Conservation (phyloP, 805 yeast genomes). For the Candida multigemmis region DNA sequence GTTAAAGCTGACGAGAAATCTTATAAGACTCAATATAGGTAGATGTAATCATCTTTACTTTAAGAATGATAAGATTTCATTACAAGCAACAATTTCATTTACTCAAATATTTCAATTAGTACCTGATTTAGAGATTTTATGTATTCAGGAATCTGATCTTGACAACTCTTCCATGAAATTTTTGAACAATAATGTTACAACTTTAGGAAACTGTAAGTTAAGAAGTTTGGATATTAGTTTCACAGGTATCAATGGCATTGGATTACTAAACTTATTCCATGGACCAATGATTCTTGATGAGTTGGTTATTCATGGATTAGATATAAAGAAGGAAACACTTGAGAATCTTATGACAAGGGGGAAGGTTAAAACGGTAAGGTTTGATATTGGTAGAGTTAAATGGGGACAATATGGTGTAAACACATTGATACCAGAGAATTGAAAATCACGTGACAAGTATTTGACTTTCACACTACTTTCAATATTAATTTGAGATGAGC, state of each 20-base stretch:
- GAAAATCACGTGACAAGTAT: constrained; percentile 3
- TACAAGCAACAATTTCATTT: constrained; percentile 7
- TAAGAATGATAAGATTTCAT: constrained; percentile 10
- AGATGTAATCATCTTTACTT: constrained; percentile 21
- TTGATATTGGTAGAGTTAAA: constrained; percentile 14
- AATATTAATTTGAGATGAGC: constrained; percentile 2
- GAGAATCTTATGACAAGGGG: constrained; percentile 8
- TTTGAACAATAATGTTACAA: constrained; percentile 16
- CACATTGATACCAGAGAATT: constrained; percentile 9
- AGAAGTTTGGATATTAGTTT: constrained; percentile 27
- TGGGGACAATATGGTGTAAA: constrained; percentile 31
- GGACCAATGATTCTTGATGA: constrained; percentile 8
- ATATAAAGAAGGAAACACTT: constrained; percentile 19
- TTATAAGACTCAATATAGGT: no score
- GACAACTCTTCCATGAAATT: constrained; percentile 23
- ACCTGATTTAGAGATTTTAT: constrained; percentile 13
- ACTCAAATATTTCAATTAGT: constrained; percentile 9
- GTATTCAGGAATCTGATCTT: constrained; percentile 24
- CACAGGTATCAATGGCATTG: constrained; percentile 26
- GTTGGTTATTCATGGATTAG: constrained; percentile 24
- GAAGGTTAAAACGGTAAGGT: constrained; percentile 9
- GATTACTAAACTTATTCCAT: constrained; percentile 22
- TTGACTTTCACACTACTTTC: constrained; percentile 1
- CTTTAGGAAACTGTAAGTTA: constrained; percentile 7
- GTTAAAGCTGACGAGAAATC: no score